phyloP scores from a whole-genome alignment of 2,329 filamentous ascomycete species.

The Talaromyces piceae region DNA sequence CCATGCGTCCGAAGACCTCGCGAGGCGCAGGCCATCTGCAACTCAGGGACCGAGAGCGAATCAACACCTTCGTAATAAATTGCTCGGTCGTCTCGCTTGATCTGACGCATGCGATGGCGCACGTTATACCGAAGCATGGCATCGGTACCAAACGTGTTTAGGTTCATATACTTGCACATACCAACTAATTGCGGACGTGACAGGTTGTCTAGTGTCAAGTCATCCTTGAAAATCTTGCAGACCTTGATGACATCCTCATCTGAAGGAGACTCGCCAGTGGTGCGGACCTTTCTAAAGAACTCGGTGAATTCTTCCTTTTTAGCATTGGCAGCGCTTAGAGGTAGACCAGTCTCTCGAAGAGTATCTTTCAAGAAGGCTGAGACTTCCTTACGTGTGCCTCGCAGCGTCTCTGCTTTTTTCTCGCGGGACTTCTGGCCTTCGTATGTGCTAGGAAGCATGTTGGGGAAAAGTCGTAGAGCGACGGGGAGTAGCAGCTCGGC shows the following conservation, averaged over 20 bases:
- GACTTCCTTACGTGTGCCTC: constrained; percentile 86
- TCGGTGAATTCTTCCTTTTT: constrained; percentile 90
- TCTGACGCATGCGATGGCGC: constrained; percentile 96
- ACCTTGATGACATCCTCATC: constrained; percentile 93
- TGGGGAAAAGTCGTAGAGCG: constrained; percentile 91
- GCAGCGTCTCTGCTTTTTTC: constrained; percentile 71
- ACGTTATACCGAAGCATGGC: constrained; percentile 97
- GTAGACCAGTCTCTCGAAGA: constrained; percentile 84
- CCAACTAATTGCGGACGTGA: constrained; percentile 91
- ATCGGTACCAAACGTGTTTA: constrained; percentile 94
- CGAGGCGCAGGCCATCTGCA: constrained; percentile 85
- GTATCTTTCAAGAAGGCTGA: constrained; percentile 84
- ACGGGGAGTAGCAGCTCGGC: constrained; percentile 88
- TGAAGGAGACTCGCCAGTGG: constrained; percentile 83
- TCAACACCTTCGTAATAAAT: constrained; percentile 93
- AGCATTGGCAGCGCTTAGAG: constrained; percentile 72
- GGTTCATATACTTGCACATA: constrained; percentile 97
- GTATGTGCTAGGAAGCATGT: constrained; percentile 93
- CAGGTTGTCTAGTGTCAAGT: constrained; percentile 92
- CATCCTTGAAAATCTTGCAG: constrained; percentile 98
- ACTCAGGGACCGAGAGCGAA: constrained; percentile 82
- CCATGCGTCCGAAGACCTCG: constrained; percentile 90
- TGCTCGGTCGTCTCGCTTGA: constrained; percentile 93
- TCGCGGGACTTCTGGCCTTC: constrained; percentile 89
- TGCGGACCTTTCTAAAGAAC: constrained; percentile 93